Evolutionary conservation across 345 rosid genomes (phyloP), one percentile per base, ranked within the genome.

Genomic region (Citrus glauca): DNA sequence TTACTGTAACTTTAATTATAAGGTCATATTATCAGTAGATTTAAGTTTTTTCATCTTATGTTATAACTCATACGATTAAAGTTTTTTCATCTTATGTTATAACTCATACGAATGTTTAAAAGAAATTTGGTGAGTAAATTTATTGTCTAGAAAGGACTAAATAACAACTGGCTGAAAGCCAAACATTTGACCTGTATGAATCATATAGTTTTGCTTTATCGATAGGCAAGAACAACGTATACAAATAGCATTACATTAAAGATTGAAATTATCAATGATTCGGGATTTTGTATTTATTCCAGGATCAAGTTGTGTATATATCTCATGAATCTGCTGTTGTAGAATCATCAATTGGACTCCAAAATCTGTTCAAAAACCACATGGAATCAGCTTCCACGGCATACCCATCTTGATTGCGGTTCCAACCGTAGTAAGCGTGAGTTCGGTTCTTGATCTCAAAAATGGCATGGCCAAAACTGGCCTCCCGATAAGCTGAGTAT

Each of bases 401-500:
- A 42, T 75, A 89, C 6, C 96, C 98, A 82, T 93, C 99, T 19
- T 93, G 93, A 76, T 95, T 95, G 24, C 95, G 86, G 62, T 95
- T 96, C 99, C 98, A 95, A 74, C 87, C 85, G 66, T 89, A 92
- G 72, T 79, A 80, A 9, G 98, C 97, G 6, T 93, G 99, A 5
- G 98, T 91, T 73, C 90, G 70, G 87, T 96, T 96, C 93, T 91
- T 89, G 64, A 93, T 91, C 55, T 87, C 87, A 4, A 93, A 91
- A 37, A 87, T 85, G 20, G 97, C 99, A 13, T 95, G 99, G 7
- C 99, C 98, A 25, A 92, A 96, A 76, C 99, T 93, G 3, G 98
- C 97, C 76, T 96, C 99, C 1, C 98, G 89, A 37, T 78, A 96
- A 1, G 99, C 97, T 3, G 99, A 96, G 88, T 92, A 96, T 9